Percentiles rank a stretch among this genome's conserved stretches.
Evolutionary conservation across 2,329 filamentous ascomycete species (phyloP).

Genomic region (Teratosphaeria pseudoeucalypti): DNA sequence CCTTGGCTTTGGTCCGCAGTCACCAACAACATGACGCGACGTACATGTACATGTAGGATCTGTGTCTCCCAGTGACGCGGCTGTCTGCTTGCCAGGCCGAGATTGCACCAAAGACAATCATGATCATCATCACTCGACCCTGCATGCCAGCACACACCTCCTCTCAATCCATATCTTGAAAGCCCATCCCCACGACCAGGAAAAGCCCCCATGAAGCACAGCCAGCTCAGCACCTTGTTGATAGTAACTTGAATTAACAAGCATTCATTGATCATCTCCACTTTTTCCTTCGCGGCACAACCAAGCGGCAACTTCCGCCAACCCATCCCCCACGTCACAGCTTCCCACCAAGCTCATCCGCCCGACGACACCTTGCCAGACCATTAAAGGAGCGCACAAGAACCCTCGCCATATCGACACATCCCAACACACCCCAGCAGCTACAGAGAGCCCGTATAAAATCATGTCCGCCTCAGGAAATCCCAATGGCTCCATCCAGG

Average conservation of each 20-base stretch:
- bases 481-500: constrained; percentile 5
- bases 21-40: too few species aligned
- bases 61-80: too few species aligned
- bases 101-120: too few species aligned
- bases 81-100: too few species aligned
- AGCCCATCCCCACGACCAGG: too few species aligned
- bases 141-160: too few species aligned
- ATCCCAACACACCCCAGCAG: background rate
- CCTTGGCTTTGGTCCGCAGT: too few species aligned
- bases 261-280: background rate
- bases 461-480: constrained; percentile 1
- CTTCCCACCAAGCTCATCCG: background rate
- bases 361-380: background rate
- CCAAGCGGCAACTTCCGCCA: background rate
- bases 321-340: background rate
- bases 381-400: too few species aligned
- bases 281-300: background rate
- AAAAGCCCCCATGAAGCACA: background rate
- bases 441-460: background rate
- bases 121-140: too few species aligned
- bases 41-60: too few species aligned
- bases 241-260: background rate
- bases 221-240: background rate
- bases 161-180: too few species aligned
- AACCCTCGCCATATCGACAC: background rate